These are phyloP conservation scores for Gossypium schwendimanii DNA, from an alignment of 441 rosid species.

Conservation along the genomic window DNA sequence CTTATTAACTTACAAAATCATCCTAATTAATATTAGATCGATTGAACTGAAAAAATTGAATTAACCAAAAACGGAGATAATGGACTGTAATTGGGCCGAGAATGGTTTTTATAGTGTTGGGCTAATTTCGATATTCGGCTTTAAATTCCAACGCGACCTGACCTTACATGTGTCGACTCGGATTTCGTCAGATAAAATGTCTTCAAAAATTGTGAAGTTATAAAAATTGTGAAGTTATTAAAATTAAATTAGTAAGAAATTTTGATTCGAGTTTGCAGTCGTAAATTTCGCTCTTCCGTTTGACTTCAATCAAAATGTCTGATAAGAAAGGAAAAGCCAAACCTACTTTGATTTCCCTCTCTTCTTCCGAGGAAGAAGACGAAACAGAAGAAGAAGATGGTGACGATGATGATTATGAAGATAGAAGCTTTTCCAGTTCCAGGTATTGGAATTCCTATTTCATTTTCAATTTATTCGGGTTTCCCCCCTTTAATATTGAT, in stretches of 20 bases:
- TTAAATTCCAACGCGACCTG: neutral
- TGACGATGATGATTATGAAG: slow-evolving; percentile 6
- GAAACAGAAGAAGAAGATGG: slow-evolving; percentile 16
- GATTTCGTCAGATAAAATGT: neutral
- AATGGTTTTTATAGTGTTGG: neutral
- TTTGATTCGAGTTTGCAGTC: neutral
- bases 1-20: no score
- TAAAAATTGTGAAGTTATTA: neutral
- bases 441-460: slow-evolving; percentile 10
- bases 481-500: neutral
- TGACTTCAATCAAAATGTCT: neutral
- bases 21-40: no score
- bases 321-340: slow-evolving; percentile 8
- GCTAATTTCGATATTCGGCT: neutral
- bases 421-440: slow-evolving; percentile 14
- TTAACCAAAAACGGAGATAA: neutral
- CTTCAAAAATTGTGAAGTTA: neutral
- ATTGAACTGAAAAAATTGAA: neutral
- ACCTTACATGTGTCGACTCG: neutral
- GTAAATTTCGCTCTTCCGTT: neutral
- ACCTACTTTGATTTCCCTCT: slow-evolving; percentile 12
- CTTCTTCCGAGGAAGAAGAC: slow-evolving; percentile 28
- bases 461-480: neutral
- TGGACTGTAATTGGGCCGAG: neutral
- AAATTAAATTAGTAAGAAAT: neutral